Evolutionary conservation across 345 rosid genomes (phyloP), one percentile per base, ranked within the genome.

Genomic region (Gossypium herbaceum): DNA sequence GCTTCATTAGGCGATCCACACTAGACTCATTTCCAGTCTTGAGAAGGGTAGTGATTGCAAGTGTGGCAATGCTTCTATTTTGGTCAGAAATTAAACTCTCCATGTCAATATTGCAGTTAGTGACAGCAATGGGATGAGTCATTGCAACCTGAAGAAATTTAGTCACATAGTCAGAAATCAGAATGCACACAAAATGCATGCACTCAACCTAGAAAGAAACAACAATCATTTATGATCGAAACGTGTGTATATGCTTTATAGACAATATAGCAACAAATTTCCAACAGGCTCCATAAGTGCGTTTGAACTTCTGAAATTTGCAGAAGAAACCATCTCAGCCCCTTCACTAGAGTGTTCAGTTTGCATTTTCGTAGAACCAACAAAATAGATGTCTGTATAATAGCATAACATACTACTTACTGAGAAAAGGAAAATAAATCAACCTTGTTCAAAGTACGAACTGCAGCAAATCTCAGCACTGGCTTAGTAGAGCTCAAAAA

Each of bases 1-100:
- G 98, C 90, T 94, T 94, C 98, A 92, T 91, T 82, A 94, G 75
- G 66, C 98, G 98, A 76, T 94, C 98, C 73, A 95, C 98, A 82
- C 99, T 93, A 17, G 97, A 91, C 81, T 95, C 99, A 71, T 95
- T 95, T 85, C 99, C 99, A 3, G 98, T 94, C 87, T 94, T 94
- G 76, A 94, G 85, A 75, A 94, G 90, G 3, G 98, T 94, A 72
- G 99, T 94, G 80, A 94, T 94, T 58, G 99, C 99, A 72, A 94
- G 97, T 75, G 99, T 95, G 50, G 99, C 99, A 65, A 93, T 93
- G 85, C 97, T 95, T 90, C 99, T 89, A 77, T 95, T 95, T 84
- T 94, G 98, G 77, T 94, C 98, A 74, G 98, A 90, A 65, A 94
- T 94, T 80, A 94, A 84, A 79, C 97, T 92, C 88, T 94, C 98